These are phyloP conservation scores for Aspergillus flavus DNA, from an alignment of 2,329 filamentous ascomycete species.

Conservation along the genomic window DNA sequence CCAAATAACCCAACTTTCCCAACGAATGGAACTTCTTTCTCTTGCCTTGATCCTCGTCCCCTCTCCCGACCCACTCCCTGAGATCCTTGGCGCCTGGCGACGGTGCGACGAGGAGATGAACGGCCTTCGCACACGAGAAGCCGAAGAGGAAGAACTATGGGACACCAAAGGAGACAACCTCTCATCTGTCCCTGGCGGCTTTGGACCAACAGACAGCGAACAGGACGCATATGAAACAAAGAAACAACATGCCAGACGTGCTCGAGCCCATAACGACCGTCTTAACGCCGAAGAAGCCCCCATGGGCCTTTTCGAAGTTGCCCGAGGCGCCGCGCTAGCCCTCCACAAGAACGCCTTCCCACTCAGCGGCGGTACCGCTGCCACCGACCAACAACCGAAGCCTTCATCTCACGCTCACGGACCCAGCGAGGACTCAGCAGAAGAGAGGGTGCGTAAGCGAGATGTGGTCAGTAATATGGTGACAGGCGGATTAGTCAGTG, in stretches of 20 bases:
- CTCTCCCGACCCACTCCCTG: constrained; percentile 56
- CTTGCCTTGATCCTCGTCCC: constrained; percentile 64
- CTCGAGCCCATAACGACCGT: constrained; percentile 29
- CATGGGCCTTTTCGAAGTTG: constrained; percentile 56
- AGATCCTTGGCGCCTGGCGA: constrained; percentile 65
- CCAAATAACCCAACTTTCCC: constrained; percentile 59
- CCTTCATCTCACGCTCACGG: constrained; percentile 10
- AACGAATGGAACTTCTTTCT: constrained; percentile 66
- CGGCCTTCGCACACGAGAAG: constrained; percentile 56
- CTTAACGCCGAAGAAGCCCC: constrained; percentile 48
- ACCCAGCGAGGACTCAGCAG: constrained; percentile 18
- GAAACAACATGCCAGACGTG: constrained; percentile 40
- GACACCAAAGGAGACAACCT: constrained; percentile 56
- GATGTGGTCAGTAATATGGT: constrained; percentile 66
- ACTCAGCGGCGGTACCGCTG: constrained; percentile 30
- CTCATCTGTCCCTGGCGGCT: constrained; percentile 46
- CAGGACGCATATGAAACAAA: constrained; percentile 49
- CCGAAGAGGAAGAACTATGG: constrained; percentile 59
- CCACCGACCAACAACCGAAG: constrained; percentile 1
- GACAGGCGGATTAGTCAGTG: constrained; percentile 62
- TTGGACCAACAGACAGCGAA: constrained; percentile 47
- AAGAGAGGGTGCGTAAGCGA: constrained; percentile 47
- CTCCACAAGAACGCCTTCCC: constrained; percentile 53
- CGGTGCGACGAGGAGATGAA: constrained; percentile 64
- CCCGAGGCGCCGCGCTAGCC: constrained; percentile 52